Evolutionary conservation across 345 rosid species (phyloP).

Genomic region (Brassica rapa): DNA sequence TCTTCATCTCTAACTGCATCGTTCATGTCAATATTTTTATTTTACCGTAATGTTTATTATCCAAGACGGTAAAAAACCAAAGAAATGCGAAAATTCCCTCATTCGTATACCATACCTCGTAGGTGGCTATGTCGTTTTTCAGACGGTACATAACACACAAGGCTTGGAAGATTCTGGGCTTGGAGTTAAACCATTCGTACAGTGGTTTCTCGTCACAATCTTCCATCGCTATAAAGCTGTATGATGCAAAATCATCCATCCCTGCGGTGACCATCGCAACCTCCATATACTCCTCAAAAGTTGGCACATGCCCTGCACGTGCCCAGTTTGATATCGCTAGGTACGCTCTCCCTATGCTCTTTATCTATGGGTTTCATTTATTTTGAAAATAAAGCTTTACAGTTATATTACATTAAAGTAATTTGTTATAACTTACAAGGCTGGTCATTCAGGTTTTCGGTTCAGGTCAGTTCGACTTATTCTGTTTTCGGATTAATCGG

Average conservation of each 20-base stretch:
- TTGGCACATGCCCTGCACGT: not conserved
- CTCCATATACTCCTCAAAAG: not conserved
- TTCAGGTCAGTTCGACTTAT: too few relatives aligned
- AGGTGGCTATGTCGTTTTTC: not conserved
- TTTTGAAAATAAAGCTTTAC: too few relatives aligned
- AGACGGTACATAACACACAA: not conserved
- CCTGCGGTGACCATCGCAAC: not conserved
- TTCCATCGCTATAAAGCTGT: not conserved
- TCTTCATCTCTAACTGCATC: not conserved
- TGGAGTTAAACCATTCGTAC: not conserved
- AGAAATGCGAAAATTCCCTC: too few relatives aligned
- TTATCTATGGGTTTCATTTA: too few relatives aligned
- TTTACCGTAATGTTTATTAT: too few relatives aligned
- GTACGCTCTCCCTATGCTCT: too few relatives aligned
- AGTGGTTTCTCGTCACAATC: not conserved
- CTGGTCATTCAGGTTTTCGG: too few relatives aligned
- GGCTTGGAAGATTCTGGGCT: not conserved
- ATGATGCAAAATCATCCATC: not conserved
- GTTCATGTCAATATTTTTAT: too few relatives aligned
- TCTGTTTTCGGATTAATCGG: too few relatives aligned
- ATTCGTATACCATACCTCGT: not conserved
- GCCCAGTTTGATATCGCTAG: not conserved
- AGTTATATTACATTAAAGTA: too few relatives aligned
- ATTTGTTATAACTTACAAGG: too few relatives aligned
- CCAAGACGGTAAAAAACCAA: too few relatives aligned